Base-by-base conservation (phyloP, 768 basidiomycete genomes). In the Boletus rubescentipes region DNA sequence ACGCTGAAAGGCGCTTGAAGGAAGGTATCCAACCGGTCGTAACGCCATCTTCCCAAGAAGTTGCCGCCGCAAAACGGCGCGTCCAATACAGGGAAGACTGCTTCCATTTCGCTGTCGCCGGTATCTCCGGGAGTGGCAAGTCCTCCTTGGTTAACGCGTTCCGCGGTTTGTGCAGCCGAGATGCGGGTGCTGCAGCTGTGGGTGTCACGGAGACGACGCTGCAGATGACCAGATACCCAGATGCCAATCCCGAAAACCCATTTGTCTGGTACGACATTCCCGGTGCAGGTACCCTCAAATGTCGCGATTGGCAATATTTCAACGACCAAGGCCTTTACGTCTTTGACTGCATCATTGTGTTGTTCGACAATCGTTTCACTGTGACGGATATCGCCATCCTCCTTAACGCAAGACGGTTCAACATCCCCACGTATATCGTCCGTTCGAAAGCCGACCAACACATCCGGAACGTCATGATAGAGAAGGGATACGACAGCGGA, bases 61-160 rank as follows among this genome's bases (percentile, higher is more conserved):
- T 60, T 20, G 50, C 46, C 4, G 55, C 53, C 0, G 55, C 55
- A 3, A 68, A 68, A 44, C 54, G 15, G 9, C 57, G 53, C 2
- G 32, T 68, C 11, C 60, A 61, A 44, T 68, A 66, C 35, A 58
- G 29, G 11, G 68, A 73, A 18, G 66, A 62, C 2, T 37, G 53
- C 10, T 70, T 70, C 35, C 72, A 75, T 38, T 66, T 74, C 45
- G 73, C 69, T 2, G 42, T 74, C 45, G 70, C 69, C 8, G 73
- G 73, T 2, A 35, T 66, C 32, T 61, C 70, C 1, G 72, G 71
- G 5, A 65, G 69, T 20, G 72, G 73, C 36, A 74, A 74, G 51
- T 74, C 73, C 1, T 73, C 73, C 11, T 60, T 74, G 5, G 64
- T 74, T 18, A 73, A 74, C 52, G 64, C 73, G 4, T 64, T 73